These are phyloP conservation scores for Beta lomatogona DNA, from an alignment of 179 eudicot species.

Conservation along the genomic window DNA sequence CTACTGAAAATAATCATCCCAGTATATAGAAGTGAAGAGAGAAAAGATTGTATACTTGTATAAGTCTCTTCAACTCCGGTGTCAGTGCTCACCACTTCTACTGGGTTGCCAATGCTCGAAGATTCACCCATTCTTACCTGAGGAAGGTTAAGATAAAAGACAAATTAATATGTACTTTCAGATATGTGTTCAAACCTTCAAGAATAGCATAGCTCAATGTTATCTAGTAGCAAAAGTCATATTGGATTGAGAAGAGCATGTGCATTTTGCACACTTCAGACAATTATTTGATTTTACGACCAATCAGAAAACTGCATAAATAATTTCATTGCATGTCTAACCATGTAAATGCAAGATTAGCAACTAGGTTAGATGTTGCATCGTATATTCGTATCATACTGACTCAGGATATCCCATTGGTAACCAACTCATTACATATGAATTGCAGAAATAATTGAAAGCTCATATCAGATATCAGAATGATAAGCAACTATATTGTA, in stretches of 20 bases:
- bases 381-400: background rate
- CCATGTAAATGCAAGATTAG: slow-evolving; percentile 3
- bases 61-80: slow-evolving; percentile 36
- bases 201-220: background rate
- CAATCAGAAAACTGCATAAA: background rate
- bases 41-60: slow-evolving; percentile 41
- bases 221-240: background rate
- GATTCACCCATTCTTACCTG: slow-evolving; percentile 42
- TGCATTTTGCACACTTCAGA: background rate
- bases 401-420: background rate
- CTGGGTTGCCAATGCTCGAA: slow-evolving; percentile 30
- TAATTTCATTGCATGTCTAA: background rate
- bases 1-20: too few relatives aligned
- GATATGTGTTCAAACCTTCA: background rate
- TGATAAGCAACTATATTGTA: background rate
- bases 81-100: slow-evolving; percentile 30
- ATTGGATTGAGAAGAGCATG: background rate
- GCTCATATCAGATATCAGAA: background rate
- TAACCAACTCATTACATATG: background rate
- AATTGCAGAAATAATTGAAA: background rate
- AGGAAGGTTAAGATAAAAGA: slow-evolving; percentile 14
- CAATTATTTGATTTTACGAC: background rate
- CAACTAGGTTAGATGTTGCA: background rate
- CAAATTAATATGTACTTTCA: background rate
- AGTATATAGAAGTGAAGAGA: background rate